Conservation (phyloP, 2,329 filamentous ascomycete genomes). For the Cercospora beticola region DNA sequence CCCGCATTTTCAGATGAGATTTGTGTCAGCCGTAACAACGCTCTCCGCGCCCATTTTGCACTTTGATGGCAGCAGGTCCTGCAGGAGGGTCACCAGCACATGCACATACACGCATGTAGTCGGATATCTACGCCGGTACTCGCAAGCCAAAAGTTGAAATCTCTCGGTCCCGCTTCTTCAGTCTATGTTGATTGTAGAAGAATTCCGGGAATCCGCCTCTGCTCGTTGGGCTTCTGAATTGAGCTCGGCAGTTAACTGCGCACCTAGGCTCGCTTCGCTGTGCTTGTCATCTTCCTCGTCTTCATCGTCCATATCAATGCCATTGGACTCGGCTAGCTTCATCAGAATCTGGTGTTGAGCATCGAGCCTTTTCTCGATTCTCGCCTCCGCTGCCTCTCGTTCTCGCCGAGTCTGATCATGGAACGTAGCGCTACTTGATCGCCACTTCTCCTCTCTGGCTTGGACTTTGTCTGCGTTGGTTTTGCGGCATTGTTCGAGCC, state of each 20-base stretch:
- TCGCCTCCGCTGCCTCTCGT: constrained; percentile 39
- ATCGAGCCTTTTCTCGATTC: constrained; percentile 37
- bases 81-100: no score
- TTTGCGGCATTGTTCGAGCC: constrained; percentile 43
- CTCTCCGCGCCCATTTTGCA: background rate
- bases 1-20: background rate
- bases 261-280: constrained; percentile 30
- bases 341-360: constrained; percentile 34
- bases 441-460: constrained; percentile 43
- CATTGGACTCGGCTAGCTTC: constrained; percentile 30
- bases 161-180: background rate
- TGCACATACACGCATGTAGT: no score
- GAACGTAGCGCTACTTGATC: constrained; percentile 42
- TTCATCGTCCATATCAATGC: constrained; percentile 26
- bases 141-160: background rate
- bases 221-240: constrained; percentile 29
- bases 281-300: constrained; percentile 20
- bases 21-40: background rate
- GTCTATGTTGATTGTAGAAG: constrained; percentile 3
- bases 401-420: constrained; percentile 40
- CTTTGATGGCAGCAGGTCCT: no score
- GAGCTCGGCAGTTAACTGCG: constrained; percentile 32
- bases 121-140: no score
- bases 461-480: constrained; percentile 38
- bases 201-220: constrained; percentile 6